Evolutionary conservation across 2,329 filamentous ascomycete genomes (phyloP), one percentile per base, ranked within the genome.

Genomic region (Bipolaris victoriae): DNA sequence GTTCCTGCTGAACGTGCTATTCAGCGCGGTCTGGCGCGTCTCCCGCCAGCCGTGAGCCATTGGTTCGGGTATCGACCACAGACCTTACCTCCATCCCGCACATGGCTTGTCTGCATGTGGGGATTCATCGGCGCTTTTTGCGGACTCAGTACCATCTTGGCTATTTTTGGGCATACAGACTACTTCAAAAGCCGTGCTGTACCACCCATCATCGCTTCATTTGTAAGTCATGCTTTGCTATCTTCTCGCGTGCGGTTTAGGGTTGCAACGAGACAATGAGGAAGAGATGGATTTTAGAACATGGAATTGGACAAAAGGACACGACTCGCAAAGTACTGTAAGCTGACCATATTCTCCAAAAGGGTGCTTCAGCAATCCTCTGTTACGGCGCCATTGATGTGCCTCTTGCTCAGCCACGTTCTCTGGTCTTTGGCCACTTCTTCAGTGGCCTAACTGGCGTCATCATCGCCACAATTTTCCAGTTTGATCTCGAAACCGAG

Each of bases 1-100:
- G 68, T 73, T 13, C 67, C 64, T 20, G 67, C 56, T 22, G 71
- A 74, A 46, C 69, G 66, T 31, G 44, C 58, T 16, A 68, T 74
- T 72, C 70, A 72, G 39, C 60, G 53, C 18, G 65, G 60, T 16
- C 66, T 75, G 44, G 49, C 67, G 10, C 64, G 80, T 39, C 72
- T 96, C 1, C 92, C 92, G 0, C 80, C 79, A 54, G 83, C 84
- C 1, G 69, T 94, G 24, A 84, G 89, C n/a, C 84, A 86, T 65
- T 89, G 91, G 69, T 78, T 96, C 5, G 80, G 80, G 39, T 76
- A 79, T 50, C 72, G 79, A 26, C 63, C 68, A 15, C 60, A 70
- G 33, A 58, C 72, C 9, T 50, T 62, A n/a, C 53, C 69, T 33
- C 63, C 72, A 6, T 68, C 71, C 13, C 66, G 57, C 62, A 57